Evolutionary conservation across 2,329 filamentous ascomycete species (phyloP).

Genomic region (Diaporthe eres): DNA sequence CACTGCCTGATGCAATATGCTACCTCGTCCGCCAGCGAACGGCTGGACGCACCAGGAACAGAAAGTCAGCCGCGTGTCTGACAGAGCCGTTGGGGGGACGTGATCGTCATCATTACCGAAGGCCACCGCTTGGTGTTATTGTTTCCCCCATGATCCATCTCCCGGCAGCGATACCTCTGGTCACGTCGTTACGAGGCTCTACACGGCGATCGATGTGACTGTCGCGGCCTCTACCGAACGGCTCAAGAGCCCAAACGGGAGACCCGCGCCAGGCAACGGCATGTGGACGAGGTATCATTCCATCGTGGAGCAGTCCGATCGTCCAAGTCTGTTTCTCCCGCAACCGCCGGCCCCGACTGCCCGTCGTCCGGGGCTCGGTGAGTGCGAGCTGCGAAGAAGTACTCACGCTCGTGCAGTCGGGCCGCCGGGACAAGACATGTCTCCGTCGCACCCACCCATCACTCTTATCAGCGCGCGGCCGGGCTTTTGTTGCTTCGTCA

Average conservation of each 20-base stretch:
- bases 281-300: not conserved
- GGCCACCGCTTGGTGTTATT: not conserved
- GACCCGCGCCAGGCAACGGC: not conserved
- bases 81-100: not conserved
- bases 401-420: not conserved
- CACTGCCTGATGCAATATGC: not conserved
- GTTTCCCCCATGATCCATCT: not conserved
- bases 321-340: not conserved
- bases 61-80: not conserved
- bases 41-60: slow-evolving; percentile 8
- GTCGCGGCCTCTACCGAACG: not conserved
- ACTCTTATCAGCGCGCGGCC: not conserved
- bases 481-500: not conserved
- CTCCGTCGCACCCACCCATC: not conserved
- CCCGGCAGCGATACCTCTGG: not conserved
- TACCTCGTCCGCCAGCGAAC: not conserved
- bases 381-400: not conserved
- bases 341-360: not conserved
- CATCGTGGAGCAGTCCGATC: not conserved
- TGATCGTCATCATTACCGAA: not conserved
- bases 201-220: not conserved
- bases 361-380: not conserved
- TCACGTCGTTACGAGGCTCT: not conserved
- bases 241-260: not conserved
- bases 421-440: slow-evolving; percentile 19